These are phyloP conservation scores for Xylaria venustula DNA, from an alignment of 495 filamentous ascomycete species.

Conservation along the genomic window DNA sequence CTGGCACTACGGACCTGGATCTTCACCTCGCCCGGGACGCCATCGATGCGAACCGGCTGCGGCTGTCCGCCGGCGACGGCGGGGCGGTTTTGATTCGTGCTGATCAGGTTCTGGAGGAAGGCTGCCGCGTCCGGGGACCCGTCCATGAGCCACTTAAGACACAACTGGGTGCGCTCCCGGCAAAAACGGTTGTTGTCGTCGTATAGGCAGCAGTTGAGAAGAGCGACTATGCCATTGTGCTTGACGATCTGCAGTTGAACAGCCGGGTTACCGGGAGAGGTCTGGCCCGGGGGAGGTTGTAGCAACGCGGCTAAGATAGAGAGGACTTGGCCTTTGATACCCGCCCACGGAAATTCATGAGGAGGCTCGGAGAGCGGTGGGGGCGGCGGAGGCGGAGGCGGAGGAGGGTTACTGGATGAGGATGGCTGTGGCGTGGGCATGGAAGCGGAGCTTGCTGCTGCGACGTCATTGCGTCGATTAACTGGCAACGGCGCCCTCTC, in stretches of 20 bases:
- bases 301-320: constrained; percentile 82
- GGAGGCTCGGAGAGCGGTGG: constrained; percentile 74
- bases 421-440: constrained; percentile 35
- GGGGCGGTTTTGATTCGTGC: constrained; percentile 18
- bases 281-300: constrained; percentile 49
- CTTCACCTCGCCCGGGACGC: constrained; percentile 43
- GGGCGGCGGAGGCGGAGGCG: constrained; percentile 50
- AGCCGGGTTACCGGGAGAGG: constrained; percentile 64
- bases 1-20: constrained; percentile 38
- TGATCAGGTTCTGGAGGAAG: constrained; percentile 63
- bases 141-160: constrained; percentile 84
- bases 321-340: constrained; percentile 87
- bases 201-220: constrained; percentile 83
- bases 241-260: constrained; percentile 84
- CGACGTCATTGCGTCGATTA: constrained; percentile 27
- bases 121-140: constrained; percentile 77
- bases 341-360: constrained; percentile 87
- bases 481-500: constrained; percentile 64
- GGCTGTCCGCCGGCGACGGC: constrained; percentile 8
- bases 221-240: constrained; percentile 75
- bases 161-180: constrained; percentile 87
- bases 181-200: constrained; percentile 89
- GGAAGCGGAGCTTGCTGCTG: constrained; percentile 29
- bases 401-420: constrained; percentile 44
- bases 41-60: constrained; percentile 40